Conservation (phyloP, 352 stramenopile species). For the Thalassiosira hispida region DNA sequence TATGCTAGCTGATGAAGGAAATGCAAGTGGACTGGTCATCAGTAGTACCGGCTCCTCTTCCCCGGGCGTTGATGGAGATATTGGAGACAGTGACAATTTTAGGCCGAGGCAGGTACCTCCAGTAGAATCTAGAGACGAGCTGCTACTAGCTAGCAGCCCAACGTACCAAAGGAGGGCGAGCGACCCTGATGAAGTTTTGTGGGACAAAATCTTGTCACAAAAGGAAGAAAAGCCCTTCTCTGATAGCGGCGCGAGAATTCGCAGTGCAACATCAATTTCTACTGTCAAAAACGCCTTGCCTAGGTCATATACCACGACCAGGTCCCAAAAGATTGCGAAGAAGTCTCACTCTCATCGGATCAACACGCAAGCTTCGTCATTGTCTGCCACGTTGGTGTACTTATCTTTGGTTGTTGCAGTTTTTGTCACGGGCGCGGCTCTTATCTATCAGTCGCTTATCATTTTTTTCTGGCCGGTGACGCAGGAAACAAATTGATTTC, state of each 20-base stretch:
- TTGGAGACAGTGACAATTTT: neutral
- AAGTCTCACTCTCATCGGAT: neutral
- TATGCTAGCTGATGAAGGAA: neutral
- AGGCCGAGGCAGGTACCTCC: neutral
- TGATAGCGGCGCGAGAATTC: conserved; percentile 1
- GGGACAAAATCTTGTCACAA: conserved; percentile 5
- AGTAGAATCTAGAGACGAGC: neutral
- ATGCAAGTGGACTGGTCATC: neutral
- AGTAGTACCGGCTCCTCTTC: no score
- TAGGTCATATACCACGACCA: conserved; percentile 4
- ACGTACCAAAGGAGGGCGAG: neutral
- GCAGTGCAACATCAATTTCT: conserved; percentile 11
- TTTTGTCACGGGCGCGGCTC: neutral
- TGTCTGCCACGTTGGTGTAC: conserved; percentile 7
- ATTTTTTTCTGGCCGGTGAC: neutral
- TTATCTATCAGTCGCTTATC: neutral
- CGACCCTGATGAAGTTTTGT: conserved; percentile 6
- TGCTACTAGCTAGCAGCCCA: neutral
- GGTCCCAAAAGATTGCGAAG: conserved; percentile 2
- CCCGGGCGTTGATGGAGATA: no score
- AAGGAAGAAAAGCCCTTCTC: neutral
- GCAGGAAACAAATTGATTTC: neutral
- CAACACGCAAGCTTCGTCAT: conserved; percentile 8
- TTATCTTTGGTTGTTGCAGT: conserved; percentile 6
- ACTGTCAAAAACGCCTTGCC: conserved; percentile 29